phyloP scores from a whole-genome alignment of 2,329 filamentous ascomycete genomes.

The Davidsoniella eucalypti region DNA sequence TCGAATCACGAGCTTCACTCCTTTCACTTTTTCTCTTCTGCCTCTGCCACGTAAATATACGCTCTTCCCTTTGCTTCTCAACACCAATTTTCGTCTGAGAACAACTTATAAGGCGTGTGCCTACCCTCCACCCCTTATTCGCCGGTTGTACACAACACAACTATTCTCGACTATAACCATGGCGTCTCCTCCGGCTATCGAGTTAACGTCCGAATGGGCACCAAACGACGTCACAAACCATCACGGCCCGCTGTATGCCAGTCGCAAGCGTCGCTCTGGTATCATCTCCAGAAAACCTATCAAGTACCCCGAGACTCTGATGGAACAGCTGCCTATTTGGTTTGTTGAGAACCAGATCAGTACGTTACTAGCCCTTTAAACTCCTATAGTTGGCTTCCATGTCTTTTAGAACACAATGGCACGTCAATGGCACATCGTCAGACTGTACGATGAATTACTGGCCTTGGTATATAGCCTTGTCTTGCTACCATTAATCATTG shows the following conservation, averaged over 20 bases:
- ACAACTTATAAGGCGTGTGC: no score
- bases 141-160: neutral
- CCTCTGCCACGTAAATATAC: neutral
- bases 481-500: neutral
- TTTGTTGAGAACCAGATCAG: constrained; percentile 67
- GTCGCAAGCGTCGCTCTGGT: constrained; percentile 11
- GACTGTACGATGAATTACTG: no score
- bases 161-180: neutral
- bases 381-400: no score
- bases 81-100: no score
- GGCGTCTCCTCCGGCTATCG: constrained; percentile 6
- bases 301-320: constrained; percentile 11
- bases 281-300: constrained; percentile 12
- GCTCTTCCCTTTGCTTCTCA: neutral
- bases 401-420: no score
- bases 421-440: no score
- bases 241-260: constrained; percentile 12
- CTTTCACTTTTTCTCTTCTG: no score
- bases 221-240: constrained; percentile 13
- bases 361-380: constrained; percentile 26
- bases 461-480: neutral
- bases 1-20: no score
- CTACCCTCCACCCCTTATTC: no score
- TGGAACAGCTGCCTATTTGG: constrained; percentile 46
- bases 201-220: constrained; percentile 12